Evolutionary conservation across 1,284 basidiomycete genomes (phyloP), one percentile per base, ranked within the genome.

Genomic region (Ganoderma meredithae): DNA sequence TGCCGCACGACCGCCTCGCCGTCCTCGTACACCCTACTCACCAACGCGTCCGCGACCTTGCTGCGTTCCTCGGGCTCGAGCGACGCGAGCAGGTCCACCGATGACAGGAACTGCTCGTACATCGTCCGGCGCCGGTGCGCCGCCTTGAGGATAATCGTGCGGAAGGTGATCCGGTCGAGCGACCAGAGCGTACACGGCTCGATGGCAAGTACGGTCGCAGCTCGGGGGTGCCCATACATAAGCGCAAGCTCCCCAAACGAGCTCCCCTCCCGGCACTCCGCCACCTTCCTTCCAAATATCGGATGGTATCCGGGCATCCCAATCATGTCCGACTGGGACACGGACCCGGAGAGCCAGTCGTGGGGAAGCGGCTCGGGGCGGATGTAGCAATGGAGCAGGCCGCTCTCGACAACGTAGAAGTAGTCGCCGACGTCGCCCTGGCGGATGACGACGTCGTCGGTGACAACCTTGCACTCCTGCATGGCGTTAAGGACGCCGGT

Each of bases 341-440:
- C 77, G 61, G 76, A 71, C 27, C 77, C 76, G 5, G 81, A 81
- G 59, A 85, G 79, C 85, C 88, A 89, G 19, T 85, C 81, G 0
- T 87, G 85, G 1, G 89, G 88, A 8, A 89, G 80, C 10, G 89
- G 87, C 64, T 91, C 89, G 4, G 87, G 84, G 65, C 86, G 90
- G 74, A 97, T 94, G 82, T 90, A 99, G 76, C 96, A 95, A 76
- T 98, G 89, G 68, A 99, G 85, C 62, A 91, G 83, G 1, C 97
- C 97, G 53, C 88, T 87, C 81, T 99, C 98, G 72, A 99, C 96
- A 66, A 99, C 94, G 81, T 99, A 99, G 81, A 99, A 99, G 82
- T 92, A 98, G 77, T 99, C 97, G 62, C 97, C 97, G 47, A 95
- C 94, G 72, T 97, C 97, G 59, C 98, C 97, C 81, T 99, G 97